These are phyloP conservation scores for Cavenderia fasciculata DNA, from an alignment of 78 protist genomes.

Conservation along the genomic window DNA sequence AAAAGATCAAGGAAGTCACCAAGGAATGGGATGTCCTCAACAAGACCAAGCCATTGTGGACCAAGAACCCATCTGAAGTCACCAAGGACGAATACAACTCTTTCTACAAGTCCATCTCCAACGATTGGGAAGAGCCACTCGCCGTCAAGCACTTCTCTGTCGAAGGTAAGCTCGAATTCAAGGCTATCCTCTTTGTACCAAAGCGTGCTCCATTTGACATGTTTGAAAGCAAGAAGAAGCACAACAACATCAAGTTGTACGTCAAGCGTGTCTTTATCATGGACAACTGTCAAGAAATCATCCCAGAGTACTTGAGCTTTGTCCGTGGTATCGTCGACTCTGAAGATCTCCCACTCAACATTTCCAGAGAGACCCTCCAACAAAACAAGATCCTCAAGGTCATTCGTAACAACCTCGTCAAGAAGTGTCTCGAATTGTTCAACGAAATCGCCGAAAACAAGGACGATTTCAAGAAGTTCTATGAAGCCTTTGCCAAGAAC, in stretches of 20 bases:
- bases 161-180: constrained; percentile 99
- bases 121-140: constrained; percentile 99
- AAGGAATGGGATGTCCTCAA: constrained; percentile 97
- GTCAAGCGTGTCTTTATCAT: constrained; percentile 99
- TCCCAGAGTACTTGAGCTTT: constrained; percentile 99
- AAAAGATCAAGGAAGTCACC: constrained; percentile 94
- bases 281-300: constrained; percentile 99
- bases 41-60: constrained; percentile 99
- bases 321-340: constrained; percentile 99
- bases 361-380: constrained; percentile 99
- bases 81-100: constrained; percentile 99
- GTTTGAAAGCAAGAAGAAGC: constrained; percentile 98
- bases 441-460: constrained; percentile 97
- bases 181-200: constrained; percentile 98
- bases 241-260: constrained; percentile 99
- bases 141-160: constrained; percentile 99
- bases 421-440: constrained; percentile 98
- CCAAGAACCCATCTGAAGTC: constrained; percentile 96
- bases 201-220: constrained; percentile 99
- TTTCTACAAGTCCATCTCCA: constrained; percentile 99
- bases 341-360: constrained; percentile 99
- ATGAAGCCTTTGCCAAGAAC: constrained; percentile 98
- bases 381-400: constrained; percentile 98
- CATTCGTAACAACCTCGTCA: constrained; percentile 98
- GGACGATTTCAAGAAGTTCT: constrained; percentile 98